phyloP scores from a whole-genome alignment of 352 stramenopile genomes.

The Thalassiosira exigua region DNA sequence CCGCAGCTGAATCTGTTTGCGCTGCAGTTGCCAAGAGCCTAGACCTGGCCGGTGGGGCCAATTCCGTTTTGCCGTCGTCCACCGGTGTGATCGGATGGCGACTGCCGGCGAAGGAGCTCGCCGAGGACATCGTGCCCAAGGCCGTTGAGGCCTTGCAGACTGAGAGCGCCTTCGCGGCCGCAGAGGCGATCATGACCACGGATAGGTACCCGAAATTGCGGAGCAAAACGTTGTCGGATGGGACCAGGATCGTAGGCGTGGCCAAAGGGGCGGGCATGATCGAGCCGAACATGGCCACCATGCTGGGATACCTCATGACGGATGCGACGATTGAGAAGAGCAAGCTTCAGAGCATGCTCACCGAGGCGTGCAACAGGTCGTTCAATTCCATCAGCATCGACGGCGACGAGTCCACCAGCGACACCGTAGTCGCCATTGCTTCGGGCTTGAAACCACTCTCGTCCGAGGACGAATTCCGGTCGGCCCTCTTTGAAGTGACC shows the following conservation, averaged over 20 bases:
- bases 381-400: constrained; percentile 92
- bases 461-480: constrained; percentile 91
- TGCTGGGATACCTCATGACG: constrained; percentile 91
- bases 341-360: constrained; percentile 87
- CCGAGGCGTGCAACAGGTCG: constrained; percentile 88
- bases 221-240: constrained; percentile 80
- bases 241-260: constrained; percentile 93
- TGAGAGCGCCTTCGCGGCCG: constrained; percentile 91
- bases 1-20: constrained; percentile 93
- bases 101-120: constrained; percentile 88
- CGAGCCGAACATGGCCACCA: constrained; percentile 96
- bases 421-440: constrained; percentile 95
- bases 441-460: constrained; percentile 89
- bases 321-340: constrained; percentile 82
- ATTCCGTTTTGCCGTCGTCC: constrained; percentile 92
- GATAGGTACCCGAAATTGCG: constrained; percentile 87
- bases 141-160: constrained; percentile 90
- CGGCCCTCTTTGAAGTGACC: constrained; percentile 91
- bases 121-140: constrained; percentile 88
- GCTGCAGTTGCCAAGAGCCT: constrained; percentile 89
- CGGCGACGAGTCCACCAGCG: constrained; percentile 97
- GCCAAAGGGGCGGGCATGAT: constrained; percentile 99
- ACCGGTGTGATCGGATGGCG: constrained; percentile 99
- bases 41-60: constrained; percentile 86
- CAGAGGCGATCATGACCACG: constrained; percentile 97